Evolutionary conservation across 1,284 basidiomycete genomes (phyloP), one percentile per base, ranked within the genome.

Genomic region (Microstroma glucosiphilum): DNA sequence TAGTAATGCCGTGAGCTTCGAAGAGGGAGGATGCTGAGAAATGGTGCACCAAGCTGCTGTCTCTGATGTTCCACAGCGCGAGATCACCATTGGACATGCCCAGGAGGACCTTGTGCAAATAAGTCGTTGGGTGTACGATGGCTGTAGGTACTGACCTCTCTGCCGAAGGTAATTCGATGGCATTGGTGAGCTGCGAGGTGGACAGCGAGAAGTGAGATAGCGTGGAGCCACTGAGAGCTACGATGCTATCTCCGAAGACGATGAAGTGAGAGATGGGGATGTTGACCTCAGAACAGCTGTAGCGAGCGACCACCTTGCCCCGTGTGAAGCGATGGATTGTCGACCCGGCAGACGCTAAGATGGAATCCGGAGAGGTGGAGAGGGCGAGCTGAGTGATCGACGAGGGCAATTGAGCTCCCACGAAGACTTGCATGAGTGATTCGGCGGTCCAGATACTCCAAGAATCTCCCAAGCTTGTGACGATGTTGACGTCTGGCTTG

Each of bases 371-470:
- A 65, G 90, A 89, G 83, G 92, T 87, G 42, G 69, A 66, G 42
- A 71, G 62, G 8, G 85, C 84, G 72, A 98, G 82, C 66, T 85
- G 86, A 1, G 87, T 83, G 68, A 98, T 93, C 40, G 85, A 83
- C 21, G 86, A 84, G 9, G 84, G 84, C 13, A 87, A 83, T 75
- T 93, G 88, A 9, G 91, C 88, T 89, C 93, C 92, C 64, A 96
- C 91, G 78, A 98, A 97, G 55, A 97, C 83, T 56, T 98, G 82
- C 17, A 85, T 86, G 89, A 98, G 92, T 80, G 88, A 90, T 40
- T 87, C 89, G 13, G 91, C 92, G 75, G 96, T 92, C 94, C 94
- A 98, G 80, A 97, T 84, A 21, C 91, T 89, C 94, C 94, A 98
- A 70, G 89, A 87, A 66, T 84, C 86, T 15, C 94, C 94, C 6